phyloP scores from a whole-genome alignment of 1,139 yeast genomes.

The Hanseniaspora uvarum region DNA sequence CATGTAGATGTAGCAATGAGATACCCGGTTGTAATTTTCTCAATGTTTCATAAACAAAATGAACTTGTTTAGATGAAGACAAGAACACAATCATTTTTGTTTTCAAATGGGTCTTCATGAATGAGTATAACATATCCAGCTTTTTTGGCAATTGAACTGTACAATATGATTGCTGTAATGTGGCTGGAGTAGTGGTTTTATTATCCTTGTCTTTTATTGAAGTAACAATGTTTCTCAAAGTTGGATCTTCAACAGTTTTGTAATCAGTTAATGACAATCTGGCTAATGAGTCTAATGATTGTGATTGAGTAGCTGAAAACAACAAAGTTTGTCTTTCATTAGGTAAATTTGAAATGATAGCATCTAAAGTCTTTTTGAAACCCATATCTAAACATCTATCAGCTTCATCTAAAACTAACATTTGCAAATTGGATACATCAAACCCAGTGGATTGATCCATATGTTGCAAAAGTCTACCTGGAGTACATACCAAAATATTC shows the following conservation, averaged over 20 bases:
- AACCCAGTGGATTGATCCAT: constrained; percentile 87
- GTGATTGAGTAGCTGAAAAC: constrained; percentile 90
- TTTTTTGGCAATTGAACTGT: constrained; percentile 66
- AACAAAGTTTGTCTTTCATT: constrained; percentile 76
- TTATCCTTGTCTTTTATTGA: constrained; percentile 33
- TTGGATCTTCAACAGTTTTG: constrained; percentile 47
- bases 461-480: constrained; percentile 90
- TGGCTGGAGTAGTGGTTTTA: constrained; percentile 58
- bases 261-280: constrained; percentile 77
- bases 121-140: constrained; percentile 77
- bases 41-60: constrained; percentile 83
- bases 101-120: constrained; percentile 78
- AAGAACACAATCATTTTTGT: constrained; percentile 77
- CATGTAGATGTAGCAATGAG: constrained; percentile 81
- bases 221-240: constrained; percentile 28
- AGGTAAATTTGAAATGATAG: constrained; percentile 73
- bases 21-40: constrained; percentile 93
- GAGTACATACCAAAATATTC: constrained; percentile 88
- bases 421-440: constrained; percentile 68
- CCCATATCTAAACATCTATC: constrained; percentile 97
- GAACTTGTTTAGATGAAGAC: constrained; percentile 90
- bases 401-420: constrained; percentile 86
- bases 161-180: constrained; percentile 73
- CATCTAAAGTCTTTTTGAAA: constrained; percentile 77
- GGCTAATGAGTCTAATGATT: constrained; percentile 77